Percentiles rank a stretch among this genome's conserved stretches.
Evolutionary conservation across 2,329 filamentous ascomycete species (phyloP).

Genomic region (Diaporthe sp.): DNA sequence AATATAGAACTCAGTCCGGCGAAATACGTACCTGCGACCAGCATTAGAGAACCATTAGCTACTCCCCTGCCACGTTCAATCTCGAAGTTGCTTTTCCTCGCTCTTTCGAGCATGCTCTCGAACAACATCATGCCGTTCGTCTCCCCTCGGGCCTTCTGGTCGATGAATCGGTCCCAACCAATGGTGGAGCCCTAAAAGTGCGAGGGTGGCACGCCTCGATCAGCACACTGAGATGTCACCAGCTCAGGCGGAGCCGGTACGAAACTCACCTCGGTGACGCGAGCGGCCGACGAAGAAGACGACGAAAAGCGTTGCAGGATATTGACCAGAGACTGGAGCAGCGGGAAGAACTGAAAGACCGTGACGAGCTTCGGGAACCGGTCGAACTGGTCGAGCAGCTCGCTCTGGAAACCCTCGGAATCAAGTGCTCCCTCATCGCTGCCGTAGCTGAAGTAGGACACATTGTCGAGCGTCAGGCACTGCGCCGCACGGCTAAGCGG

Average conservation of each 20-base stretch:
- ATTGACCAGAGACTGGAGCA: not conserved
- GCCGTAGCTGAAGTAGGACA: not conserved
- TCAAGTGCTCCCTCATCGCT: not conserved
- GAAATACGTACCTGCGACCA: not conserved
- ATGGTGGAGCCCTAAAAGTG: not conserved
- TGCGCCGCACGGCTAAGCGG: slow-evolving; percentile 1
- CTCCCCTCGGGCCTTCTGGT: not conserved
- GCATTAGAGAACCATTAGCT: slow-evolving; percentile 7
- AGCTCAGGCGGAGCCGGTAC: no score
- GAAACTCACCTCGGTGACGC: not conserved
- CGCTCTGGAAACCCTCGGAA: not conserved
- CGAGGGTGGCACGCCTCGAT: not conserved
- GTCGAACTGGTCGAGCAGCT: slow-evolving; percentile 1
- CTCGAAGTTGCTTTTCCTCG: not conserved
- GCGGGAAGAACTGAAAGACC: not conserved
- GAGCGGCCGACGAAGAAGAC: not conserved
- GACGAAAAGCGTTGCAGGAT: slow-evolving; percentile 2
- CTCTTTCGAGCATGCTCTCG: slow-evolving; percentile 7
- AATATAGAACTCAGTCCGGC: no score
- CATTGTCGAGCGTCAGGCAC: not conserved
- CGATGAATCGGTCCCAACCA: not conserved
- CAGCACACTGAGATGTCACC: not conserved
- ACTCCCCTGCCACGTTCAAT: slow-evolving; percentile 3
- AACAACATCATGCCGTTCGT: slow-evolving; percentile 2
- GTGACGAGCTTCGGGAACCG: not conserved